Evolutionary conservation across 2,329 filamentous ascomycete genomes (phyloP), one percentile per base, ranked within the genome.

Genomic region (Xylariales sp.): DNA sequence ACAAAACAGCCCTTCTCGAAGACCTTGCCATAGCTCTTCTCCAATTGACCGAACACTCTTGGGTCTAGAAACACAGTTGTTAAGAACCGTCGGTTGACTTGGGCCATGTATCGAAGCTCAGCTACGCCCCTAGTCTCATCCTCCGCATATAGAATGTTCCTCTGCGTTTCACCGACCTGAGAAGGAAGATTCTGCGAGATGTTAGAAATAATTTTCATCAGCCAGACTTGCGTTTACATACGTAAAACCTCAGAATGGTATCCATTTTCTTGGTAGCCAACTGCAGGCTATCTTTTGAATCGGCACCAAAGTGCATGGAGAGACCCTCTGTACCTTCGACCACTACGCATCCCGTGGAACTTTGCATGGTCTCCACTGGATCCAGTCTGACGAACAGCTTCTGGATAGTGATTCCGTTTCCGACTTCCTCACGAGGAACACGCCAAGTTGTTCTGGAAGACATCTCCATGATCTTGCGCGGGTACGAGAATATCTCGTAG

Each of bases 61-160:
- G 32, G 38, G 24, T 45, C 42, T 3, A 45, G 16, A 6, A 47
- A 11, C 8, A 42, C 21, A 14, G 5, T 42, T 11, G 14, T 25
- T 4, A 42, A 10, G 10, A 42, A 36, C 9, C 18, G 16, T 18
- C 31, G 15, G 16, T 42, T 19, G 22, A 35, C 6, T 11, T 45
- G 38, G 25, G 24, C 38, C 29, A 47, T 4, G 21, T 45, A 45
- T 11, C 45, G 38, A 10, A 45, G 11, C 31, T 44, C 45, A 21
- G 31, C 21, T 27, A 38, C 12, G n/a, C 21, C n/a, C 29, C 19
- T 20, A 9, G 25, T 21, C 7, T 40, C 24, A 9, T 36, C 36
- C 5, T 35, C 35, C 4, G 31, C 15, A 24, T 40, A 40, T 6
- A 46, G 28, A 5, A 43, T 19, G 22, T 31, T 20, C 10, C 21